Conservation (phyloP, 257 asterid species). For the Ballota nigra region DNA sequence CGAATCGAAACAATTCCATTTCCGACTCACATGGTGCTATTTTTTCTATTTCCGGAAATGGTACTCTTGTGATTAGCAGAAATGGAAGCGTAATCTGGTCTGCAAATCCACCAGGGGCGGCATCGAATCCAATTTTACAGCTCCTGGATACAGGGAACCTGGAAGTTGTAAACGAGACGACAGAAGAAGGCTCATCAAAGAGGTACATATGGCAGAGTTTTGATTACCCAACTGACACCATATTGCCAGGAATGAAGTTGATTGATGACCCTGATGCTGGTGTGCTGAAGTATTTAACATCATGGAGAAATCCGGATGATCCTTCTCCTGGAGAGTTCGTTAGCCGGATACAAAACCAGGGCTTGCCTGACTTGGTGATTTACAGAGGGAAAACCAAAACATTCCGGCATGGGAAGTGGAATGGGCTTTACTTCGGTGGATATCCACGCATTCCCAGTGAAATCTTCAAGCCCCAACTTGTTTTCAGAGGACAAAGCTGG, state of each 20-base stretch:
- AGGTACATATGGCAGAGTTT: too few species aligned
- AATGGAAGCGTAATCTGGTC: too few species aligned
- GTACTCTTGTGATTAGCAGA: too few species aligned
- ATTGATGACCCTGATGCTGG: not conserved
- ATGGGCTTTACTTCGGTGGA: slow-evolving; percentile 31
- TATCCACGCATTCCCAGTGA: not conserved
- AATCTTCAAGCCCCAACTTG: not conserved
- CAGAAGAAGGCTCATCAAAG: too few species aligned
- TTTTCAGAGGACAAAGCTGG: not conserved
- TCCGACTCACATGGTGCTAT: too few species aligned
- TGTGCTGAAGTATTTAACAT: slow-evolving; percentile 21
- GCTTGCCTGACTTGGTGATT: slow-evolving; percentile 23
- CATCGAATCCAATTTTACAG: too few species aligned
- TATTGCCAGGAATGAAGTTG: slow-evolving; percentile 26
- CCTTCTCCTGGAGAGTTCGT: slow-evolving; percentile 39
- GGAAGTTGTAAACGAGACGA: too few species aligned
- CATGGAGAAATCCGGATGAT: slow-evolving; percentile 38
- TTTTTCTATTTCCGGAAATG: too few species aligned
- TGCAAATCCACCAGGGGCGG: too few species aligned
- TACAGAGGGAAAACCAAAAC: not conserved
- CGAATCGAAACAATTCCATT: too few species aligned
- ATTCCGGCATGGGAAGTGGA: slow-evolving; percentile 32
- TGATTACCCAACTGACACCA: slow-evolving; percentile 16
- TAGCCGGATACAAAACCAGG: slow-evolving; percentile 11
- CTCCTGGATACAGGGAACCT: too few species aligned